Percentiles rank a stretch among this genome's conserved stretches.
Evolutionary conservation across 768 basidiomycete species (phyloP).

Genomic region (Trametes meyenii): DNA sequence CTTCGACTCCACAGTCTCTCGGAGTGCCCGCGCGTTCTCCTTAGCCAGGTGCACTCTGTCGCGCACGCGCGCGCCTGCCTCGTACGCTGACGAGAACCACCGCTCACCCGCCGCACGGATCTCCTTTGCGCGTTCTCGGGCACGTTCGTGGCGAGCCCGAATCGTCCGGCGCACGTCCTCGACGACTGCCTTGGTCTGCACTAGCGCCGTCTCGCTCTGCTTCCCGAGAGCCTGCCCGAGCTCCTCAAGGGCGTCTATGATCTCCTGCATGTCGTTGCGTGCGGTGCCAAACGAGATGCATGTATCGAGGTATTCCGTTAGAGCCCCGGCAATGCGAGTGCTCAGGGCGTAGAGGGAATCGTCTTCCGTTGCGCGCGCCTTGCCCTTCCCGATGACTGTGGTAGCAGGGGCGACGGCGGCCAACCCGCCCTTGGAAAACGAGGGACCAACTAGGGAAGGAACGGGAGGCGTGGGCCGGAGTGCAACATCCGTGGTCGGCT

Average conservation of each 20-base stretch:
- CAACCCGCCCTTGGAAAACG: constrained; percentile 17
- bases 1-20: constrained; percentile 22
- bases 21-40: constrained; percentile 32
- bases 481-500: constrained; percentile 29
- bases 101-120: constrained; percentile 34
- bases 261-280: constrained; percentile 28
- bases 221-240: constrained; percentile 28
- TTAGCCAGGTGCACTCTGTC: constrained; percentile 30
- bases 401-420: constrained; percentile 16
- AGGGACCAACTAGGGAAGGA: constrained; percentile 18
- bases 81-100: constrained; percentile 25
- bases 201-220: constrained; percentile 24
- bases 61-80: constrained; percentile 29
- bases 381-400: constrained; percentile 29
- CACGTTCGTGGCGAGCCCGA: constrained; percentile 32
- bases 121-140: constrained; percentile 32
- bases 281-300: constrained; percentile 18
- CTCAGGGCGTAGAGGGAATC: constrained; percentile 29
- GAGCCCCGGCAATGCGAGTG: constrained; percentile 28
- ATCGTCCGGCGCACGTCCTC: constrained; percentile 27
- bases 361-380: constrained; percentile 23
- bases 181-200: constrained; percentile 24
- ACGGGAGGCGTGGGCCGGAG: constrained; percentile 27
- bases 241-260: constrained; percentile 34
- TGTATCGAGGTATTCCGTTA: constrained; percentile 31